Percentiles rank a stretch among this genome's conserved stretches.
phyloP scores from a whole-genome alignment of 2,329 filamentous ascomycete species.

The Daldinia sp. region DNA sequence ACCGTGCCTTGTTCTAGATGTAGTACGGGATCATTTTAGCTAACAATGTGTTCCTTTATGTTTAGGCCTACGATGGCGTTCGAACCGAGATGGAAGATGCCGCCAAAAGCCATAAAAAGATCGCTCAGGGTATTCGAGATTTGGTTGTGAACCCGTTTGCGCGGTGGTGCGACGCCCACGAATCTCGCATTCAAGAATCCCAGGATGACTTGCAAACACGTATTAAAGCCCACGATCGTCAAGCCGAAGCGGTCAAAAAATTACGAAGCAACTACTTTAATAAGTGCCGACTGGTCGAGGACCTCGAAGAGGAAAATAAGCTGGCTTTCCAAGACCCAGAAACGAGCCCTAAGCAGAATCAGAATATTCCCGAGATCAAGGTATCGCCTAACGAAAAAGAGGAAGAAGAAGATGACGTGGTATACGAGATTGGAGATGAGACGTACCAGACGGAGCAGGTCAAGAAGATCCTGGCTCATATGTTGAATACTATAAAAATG shows the following conservation, averaged over 20 bases:
- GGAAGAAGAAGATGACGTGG: constrained; percentile 74
- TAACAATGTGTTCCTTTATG: constrained; percentile 26
- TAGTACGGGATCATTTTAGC: constrained; percentile 28
- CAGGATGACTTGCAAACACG: constrained; percentile 92
- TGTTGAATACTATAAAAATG: constrained; percentile 85
- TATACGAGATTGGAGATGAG: constrained; percentile 90
- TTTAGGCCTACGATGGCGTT: constrained; percentile 90
- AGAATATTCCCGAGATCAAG: constrained; percentile 84
- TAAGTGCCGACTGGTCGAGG: constrained; percentile 95
- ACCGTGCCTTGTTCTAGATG: constrained; percentile 4
- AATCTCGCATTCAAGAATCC: constrained; percentile 87
- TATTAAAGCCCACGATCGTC: constrained; percentile 92
- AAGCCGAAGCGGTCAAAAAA: constrained; percentile 90
- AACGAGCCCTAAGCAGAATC: constrained; percentile 66
- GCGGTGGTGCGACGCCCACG: constrained; percentile 96
- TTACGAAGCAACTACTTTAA: constrained; percentile 97
- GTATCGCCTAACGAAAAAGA: constrained; percentile 74
- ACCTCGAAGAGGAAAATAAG: constrained; percentile 98
- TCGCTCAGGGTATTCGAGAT: constrained; percentile 94
- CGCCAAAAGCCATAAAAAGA: constrained; percentile 89
- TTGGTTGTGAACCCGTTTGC: constrained; percentile 94
- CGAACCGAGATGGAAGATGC: constrained; percentile 92
- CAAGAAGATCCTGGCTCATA: constrained; percentile 87
- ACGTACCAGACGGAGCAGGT: constrained; percentile 85
- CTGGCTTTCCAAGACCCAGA: constrained; percentile 92